phyloP scores from a whole-genome alignment of 495 filamentous ascomycete genomes.

The Penicillium tannophilum region DNA sequence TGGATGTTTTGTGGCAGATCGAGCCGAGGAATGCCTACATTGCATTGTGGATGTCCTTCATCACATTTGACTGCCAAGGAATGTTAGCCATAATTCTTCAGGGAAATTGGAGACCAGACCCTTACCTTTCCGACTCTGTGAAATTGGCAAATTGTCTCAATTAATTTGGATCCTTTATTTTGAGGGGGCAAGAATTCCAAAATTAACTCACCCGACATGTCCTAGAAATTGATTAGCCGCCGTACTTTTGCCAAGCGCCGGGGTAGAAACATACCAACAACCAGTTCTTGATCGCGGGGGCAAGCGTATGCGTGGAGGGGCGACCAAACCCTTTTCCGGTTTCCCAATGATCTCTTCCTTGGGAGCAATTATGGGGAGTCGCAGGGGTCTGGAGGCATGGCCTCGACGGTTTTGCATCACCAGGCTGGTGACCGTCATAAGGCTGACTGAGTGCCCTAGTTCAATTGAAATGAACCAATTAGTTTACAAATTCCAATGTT shows the following conservation, averaged over 20 bases:
- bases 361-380: slow-evolving; percentile 52
- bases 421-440: slow-evolving; percentile 41
- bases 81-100: slow-evolving; percentile 14
- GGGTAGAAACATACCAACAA: slow-evolving; percentile 48
- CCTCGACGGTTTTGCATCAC: slow-evolving; percentile 41
- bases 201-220: slow-evolving; percentile 50
- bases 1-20: slow-evolving; percentile 1
- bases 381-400: slow-evolving; percentile 40
- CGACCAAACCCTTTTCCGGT: slow-evolving; percentile 31
- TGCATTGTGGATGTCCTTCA: slow-evolving; percentile 54
- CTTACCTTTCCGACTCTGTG: slow-evolving; percentile 55
- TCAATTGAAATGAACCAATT: neutral
- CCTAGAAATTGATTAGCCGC: slow-evolving; percentile 32
- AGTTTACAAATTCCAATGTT: neutral
- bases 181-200: neutral
- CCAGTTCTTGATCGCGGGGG: slow-evolving; percentile 55
- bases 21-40: slow-evolving; percentile 39
- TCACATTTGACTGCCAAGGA: slow-evolving; percentile 50
- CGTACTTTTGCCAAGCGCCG: neutral
- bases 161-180: slow-evolving; percentile 8
- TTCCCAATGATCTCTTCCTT: slow-evolving; percentile 42
- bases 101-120: slow-evolving; percentile 1
- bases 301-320: slow-evolving; percentile 49
- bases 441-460: slow-evolving; percentile 19
- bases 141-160: slow-evolving; percentile 4